Base-by-base conservation (phyloP, 139 green algal genomes). In the Tetraselmis chui region DNA sequence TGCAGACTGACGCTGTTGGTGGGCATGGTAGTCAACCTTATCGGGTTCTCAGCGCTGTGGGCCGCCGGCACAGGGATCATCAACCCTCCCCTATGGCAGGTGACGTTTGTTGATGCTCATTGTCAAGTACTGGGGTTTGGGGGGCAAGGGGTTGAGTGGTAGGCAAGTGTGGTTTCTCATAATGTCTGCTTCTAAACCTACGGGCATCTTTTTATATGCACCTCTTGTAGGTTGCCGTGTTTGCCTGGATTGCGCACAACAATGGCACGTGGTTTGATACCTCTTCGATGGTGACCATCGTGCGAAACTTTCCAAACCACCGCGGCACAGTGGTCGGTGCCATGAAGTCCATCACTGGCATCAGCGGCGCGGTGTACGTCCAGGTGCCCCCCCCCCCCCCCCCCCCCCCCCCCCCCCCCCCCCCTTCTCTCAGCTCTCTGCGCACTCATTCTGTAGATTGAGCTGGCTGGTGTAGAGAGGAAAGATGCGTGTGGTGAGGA, bases 261-360 rank as follows among this genome's bases (percentile, higher is more conserved):
- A 85, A 86, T 0, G 86, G 87, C 45, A 92, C 87, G 0, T 97
- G 91, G 89, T 86, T 88, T 30, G 94, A 97, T 83, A 94, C 91
- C 1, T 58, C 84, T 23, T 83, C 77, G 1, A 80, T 98, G 18
- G 92, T 91, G 30, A 97, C 92, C 23, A 94, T 89, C 84, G 81
- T 85, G 26, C 83, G 90, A 29, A 98, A 97, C 89, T 97, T 98
- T 82, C 90, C 92, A 1, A 79, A 86, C 59, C 76, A 92, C 28
- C 85, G 94, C 0, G 94, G 94, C 77, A 90, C 85, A 1, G 91
- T 95, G 2, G 90, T 97, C 27, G 93, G 94, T 78, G 85, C 95
- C 22, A 82, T 96, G 45, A 97, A 96, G 81, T 84, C 87, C 0
- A 81, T 86, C n/a, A 77, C 93, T 26, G 90, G 89, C n/a, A 74